A percentile compares a stretch with the other conserved stretches of the same genome.
Conservation (phyloP, 306 rosid genomes). For the Trichosanthes cucumerina region DNA sequence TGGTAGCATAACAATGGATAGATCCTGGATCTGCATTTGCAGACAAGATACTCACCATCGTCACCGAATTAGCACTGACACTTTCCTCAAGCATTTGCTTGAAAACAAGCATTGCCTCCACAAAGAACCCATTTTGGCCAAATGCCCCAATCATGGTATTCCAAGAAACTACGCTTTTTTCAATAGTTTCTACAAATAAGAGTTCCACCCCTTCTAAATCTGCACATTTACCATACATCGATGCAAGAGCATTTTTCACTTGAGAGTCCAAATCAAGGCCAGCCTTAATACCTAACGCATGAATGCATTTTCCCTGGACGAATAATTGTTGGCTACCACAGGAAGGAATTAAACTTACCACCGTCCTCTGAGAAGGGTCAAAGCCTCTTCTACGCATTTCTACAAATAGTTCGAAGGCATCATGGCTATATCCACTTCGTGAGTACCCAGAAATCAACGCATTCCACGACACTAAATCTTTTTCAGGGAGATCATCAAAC, state of each 20-base stretch:
- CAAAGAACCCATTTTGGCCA: slow-evolving; percentile 2
- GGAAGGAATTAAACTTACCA: neutral
- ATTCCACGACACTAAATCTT: neutral
- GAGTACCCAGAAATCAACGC: slow-evolving; percentile 3
- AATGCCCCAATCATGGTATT: slow-evolving; percentile 5
- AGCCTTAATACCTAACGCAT: neutral
- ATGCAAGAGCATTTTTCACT: neutral
- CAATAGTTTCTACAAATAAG: neutral
- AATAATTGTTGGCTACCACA: slow-evolving; percentile 4
- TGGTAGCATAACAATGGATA: slow-evolving; percentile 5
- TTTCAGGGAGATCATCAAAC: slow-evolving; percentile 4
- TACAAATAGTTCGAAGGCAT: neutral
- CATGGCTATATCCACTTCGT: neutral
- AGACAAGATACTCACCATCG: slow-evolving; percentile 4
- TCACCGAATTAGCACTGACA: neutral
- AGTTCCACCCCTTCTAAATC: slow-evolving; percentile 1
- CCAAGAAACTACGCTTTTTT: slow-evolving; percentile 1
- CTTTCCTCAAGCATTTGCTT: slow-evolving; percentile 1
- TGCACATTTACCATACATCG: slow-evolving; percentile 1
- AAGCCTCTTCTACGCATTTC: neutral
- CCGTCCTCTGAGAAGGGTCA: neutral
- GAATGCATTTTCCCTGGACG: neutral
- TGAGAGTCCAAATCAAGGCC: slow-evolving; percentile 3
- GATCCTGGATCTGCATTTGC: neutral
- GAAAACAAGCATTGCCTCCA: slow-evolving; percentile 4